Conservation (phyloP, 495 filamentous ascomycete genomes). For the Hypoxylon subgilvum region DNA sequence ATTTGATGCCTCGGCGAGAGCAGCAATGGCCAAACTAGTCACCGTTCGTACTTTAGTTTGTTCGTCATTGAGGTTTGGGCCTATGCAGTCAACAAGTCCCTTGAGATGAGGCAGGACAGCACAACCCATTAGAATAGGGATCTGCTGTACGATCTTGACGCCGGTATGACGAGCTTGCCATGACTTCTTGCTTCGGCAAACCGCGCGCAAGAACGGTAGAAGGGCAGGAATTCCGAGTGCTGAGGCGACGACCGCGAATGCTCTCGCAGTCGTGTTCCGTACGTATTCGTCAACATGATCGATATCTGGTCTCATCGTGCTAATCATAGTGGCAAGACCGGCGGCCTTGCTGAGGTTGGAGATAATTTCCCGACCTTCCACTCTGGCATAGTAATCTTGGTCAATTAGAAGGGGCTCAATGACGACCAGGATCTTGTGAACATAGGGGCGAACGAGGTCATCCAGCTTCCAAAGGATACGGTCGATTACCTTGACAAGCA, state of each 20-base stretch:
- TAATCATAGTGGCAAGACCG: conserved; percentile 98
- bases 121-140: conserved; percentile 99
- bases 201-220: conserved; percentile 91
- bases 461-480: conserved; percentile 98
- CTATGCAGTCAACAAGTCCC: conserved; percentile 94
- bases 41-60: conserved; percentile 97
- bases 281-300: conserved; percentile 99
- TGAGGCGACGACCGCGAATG: conserved; percentile 96
- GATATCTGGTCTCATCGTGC: conserved; percentile 98
- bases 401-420: conserved; percentile 99
- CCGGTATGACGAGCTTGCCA: conserved; percentile 99
- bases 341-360: conserved; percentile 96
- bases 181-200: conserved; percentile 96
- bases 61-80: conserved; percentile 93
- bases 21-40: conserved; percentile 92
- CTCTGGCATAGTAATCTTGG: conserved; percentile 98
- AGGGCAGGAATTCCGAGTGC: conserved; percentile 95
- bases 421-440: conserved; percentile 98
- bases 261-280: conserved; percentile 96
- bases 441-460: conserved; percentile 93
- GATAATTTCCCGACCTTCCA: conserved; percentile 98
- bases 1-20: conserved; percentile 93
- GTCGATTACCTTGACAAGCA: conserved; percentile 99
- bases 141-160: conserved; percentile 98
- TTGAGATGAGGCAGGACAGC: conserved; percentile 96